phyloP scores from a whole-genome alignment of 768 basidiomycete species.

The Termitomyces sp. region DNA sequence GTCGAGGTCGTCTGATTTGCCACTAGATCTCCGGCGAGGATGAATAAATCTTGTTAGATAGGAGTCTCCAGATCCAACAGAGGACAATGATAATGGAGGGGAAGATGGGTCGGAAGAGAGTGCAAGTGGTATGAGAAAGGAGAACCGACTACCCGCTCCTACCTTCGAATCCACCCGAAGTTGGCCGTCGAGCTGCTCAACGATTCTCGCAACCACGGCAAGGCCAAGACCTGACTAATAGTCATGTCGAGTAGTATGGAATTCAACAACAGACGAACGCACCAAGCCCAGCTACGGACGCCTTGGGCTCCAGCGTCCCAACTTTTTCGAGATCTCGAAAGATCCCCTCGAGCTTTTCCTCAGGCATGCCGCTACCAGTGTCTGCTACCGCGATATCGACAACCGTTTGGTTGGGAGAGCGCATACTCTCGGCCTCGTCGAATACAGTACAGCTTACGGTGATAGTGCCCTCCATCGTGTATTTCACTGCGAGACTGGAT shows the following conservation, averaged over 20 bases:
- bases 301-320: conserved; percentile 46
- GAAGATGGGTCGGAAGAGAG: conserved; percentile 26
- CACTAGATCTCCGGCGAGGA: conserved; percentile 27
- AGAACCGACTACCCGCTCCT: conserved; percentile 69
- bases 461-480: conserved; percentile 61
- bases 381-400: conserved; percentile 73
- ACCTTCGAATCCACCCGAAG: conserved; percentile 73
- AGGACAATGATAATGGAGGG: conserved; percentile 12
- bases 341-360: conserved; percentile 67
- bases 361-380: conserved; percentile 70
- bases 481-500: conserved; percentile 54
- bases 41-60: conserved; percentile 23
- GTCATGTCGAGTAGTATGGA: neutral
- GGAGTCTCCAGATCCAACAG: conserved; percentile 18
- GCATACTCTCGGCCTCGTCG: conserved; percentile 51
- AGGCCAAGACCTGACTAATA: conserved; percentile 59
- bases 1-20: conserved; percentile 36
- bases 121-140: conserved; percentile 65
- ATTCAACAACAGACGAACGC: conserved; percentile 13
- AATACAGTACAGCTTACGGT: conserved; percentile 54
- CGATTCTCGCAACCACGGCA: conserved; percentile 79
- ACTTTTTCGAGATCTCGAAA: conserved; percentile 82
- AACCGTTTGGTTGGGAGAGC: conserved; percentile 43
- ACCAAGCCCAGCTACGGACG: conserved; percentile 47
- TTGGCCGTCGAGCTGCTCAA: conserved; percentile 77